Evolutionary conservation across 148 eudicot species (phyloP).

Genomic region (Rhododendron griersonianum): DNA sequence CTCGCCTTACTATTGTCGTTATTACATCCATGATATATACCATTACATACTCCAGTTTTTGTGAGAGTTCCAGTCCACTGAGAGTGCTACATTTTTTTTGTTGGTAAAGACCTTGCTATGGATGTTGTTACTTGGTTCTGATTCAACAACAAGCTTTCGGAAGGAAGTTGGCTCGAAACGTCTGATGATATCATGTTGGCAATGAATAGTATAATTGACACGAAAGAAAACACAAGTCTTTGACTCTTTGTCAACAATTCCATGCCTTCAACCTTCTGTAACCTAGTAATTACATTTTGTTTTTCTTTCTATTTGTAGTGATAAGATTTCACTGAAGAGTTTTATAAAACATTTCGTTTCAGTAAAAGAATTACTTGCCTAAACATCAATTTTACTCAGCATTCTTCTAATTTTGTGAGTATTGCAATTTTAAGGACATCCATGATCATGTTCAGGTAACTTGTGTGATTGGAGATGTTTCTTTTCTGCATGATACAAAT

Average conservation of each 20-base stretch:
- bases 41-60: not conserved
- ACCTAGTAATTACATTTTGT: not conserved
- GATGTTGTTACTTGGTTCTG: not conserved
- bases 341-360: not conserved
- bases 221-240: not conserved
- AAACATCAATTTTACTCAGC: not conserved
- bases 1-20: not conserved
- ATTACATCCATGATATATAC: not conserved
- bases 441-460: slow-evolving; percentile 49
- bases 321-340: not conserved
- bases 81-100: not conserved
- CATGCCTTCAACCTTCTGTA: not conserved
- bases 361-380: not conserved
- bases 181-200: not conserved
- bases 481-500: slow-evolving; percentile 94
- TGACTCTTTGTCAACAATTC: not conserved
- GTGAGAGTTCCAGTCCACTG: not conserved
- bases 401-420: not conserved
- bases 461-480: slow-evolving; percentile 84
- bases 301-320: not conserved
- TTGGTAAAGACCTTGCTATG: not conserved
- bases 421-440: not conserved
- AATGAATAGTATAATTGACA: not conserved
- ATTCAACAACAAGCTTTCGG: not conserved
- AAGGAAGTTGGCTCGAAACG: not conserved